A percentile compares a stretch with the other conserved stretches of the same genome.
phyloP scores from a whole-genome alignment of 441 rosid species.

The Corymbia citriodora region DNA sequence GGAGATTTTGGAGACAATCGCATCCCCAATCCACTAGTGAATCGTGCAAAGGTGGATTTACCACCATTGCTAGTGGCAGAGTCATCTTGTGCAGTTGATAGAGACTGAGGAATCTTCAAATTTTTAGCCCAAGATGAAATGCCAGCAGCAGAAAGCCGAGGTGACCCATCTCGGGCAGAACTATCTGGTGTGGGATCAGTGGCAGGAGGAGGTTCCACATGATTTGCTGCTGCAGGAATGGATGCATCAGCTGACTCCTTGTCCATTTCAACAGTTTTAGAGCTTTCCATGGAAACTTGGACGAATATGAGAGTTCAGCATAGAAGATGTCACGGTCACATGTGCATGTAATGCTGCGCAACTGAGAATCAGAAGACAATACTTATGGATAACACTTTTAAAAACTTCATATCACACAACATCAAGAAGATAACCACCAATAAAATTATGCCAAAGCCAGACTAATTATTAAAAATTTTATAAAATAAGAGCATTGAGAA shows the following conservation, averaged over 20 bases:
- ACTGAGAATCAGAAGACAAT: not conserved
- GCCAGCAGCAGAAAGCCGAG: conserved; percentile 65
- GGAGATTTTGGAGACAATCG: conserved; percentile 75
- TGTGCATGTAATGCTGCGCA: conserved; percentile 3
- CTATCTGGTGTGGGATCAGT: conserved; percentile 31
- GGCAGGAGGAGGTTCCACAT: conserved; percentile 27
- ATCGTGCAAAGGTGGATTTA: conserved; percentile 72
- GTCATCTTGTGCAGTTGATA: conserved; percentile 40
- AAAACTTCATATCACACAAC: not conserved
- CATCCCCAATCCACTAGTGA: conserved; percentile 80
- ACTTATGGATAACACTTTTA: not conserved
- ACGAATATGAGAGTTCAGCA: conserved; percentile 9
- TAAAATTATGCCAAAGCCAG: not conserved
- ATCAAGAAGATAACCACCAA: not conserved
- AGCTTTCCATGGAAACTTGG: conserved; percentile 8
- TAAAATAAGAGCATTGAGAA: not conserved
- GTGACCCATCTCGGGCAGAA: conserved; percentile 42
- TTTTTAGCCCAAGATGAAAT: conserved; percentile 85
- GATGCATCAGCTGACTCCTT: conserved; percentile 43
- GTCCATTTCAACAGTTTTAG: conserved; percentile 26
- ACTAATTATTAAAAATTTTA: not conserved
- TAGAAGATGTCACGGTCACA: not conserved
- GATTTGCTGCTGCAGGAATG: conserved; percentile 26
- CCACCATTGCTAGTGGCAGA: conserved; percentile 36
- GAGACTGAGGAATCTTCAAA: conserved; percentile 81